Percentiles rank a stretch among this genome's conserved stretches.
phyloP scores from a whole-genome alignment of 1,139 yeast genomes.

The Candida gigantensis region DNA sequence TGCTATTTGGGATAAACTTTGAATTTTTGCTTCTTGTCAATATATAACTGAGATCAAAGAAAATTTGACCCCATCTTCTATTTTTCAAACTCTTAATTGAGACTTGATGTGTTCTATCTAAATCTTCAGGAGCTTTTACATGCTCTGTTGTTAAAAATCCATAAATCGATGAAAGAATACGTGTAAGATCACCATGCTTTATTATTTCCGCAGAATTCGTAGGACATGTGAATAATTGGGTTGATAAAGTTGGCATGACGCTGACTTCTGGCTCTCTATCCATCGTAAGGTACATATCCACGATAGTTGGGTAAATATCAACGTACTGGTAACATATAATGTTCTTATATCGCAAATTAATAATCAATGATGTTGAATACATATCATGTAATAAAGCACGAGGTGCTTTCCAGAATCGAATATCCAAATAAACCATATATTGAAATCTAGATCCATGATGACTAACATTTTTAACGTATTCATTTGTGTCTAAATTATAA shows the following conservation, averaged over 20 bases:
- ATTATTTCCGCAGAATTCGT: slow-evolving; percentile 70
- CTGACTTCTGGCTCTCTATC: slow-evolving; percentile 86
- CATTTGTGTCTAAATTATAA: slow-evolving; percentile 37
- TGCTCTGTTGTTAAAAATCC: slow-evolving; percentile 62
- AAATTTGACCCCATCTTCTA: slow-evolving; percentile 80
- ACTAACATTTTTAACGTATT: slow-evolving; percentile 24
- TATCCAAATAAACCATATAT: slow-evolving; percentile 67
- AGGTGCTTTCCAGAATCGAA: slow-evolving; percentile 71
- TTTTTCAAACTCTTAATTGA: slow-evolving; percentile 61
- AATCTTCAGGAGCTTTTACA: slow-evolving; percentile 49
- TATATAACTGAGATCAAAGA: slow-evolving; percentile 80
- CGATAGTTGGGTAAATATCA: slow-evolving; percentile 77
- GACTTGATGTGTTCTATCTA: slow-evolving; percentile 43
- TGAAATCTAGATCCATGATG: slow-evolving; percentile 75
- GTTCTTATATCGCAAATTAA: slow-evolving; percentile 60
- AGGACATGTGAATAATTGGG: slow-evolving; percentile 87
- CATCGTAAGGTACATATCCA: slow-evolving; percentile 67
- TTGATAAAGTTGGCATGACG: slow-evolving; percentile 71
- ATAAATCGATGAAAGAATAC: slow-evolving; percentile 66
- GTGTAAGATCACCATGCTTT: slow-evolving; percentile 67
- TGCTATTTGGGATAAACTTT: slow-evolving; percentile 32
- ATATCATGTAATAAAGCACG: slow-evolving; percentile 65
- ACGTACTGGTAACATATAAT: slow-evolving; percentile 77
- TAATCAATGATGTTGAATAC: slow-evolving; percentile 68
- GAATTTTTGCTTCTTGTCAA: slow-evolving; percentile 67